phyloP scores from a whole-genome alignment of 768 basidiomycete species.

The Termitomyces titanicus region DNA sequence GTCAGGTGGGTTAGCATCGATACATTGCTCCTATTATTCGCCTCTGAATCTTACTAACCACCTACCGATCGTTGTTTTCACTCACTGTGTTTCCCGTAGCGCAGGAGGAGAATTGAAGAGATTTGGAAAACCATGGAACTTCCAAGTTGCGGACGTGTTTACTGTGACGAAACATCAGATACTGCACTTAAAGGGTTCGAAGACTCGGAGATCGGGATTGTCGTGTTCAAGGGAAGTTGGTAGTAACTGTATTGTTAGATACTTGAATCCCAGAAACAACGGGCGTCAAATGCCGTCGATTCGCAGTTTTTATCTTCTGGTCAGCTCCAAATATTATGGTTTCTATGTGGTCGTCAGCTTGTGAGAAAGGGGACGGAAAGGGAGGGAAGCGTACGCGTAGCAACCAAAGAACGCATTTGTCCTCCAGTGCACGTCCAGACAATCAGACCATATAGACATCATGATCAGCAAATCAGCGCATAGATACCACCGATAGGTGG shows the following conservation, averaged over 20 bases:
- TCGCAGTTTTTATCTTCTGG: too few species aligned
- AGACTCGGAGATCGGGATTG: constrained; percentile 1
- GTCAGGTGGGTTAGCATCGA: not conserved
- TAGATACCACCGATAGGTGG: too few species aligned
- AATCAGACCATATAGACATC: too few species aligned
- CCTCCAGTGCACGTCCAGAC: too few species aligned
- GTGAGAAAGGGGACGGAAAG: too few species aligned
- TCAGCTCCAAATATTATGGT: too few species aligned
- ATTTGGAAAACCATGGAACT: constrained; percentile 15
- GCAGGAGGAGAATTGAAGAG: constrained; percentile 9
- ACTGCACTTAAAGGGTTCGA: not conserved
- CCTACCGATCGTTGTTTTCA: not conserved
- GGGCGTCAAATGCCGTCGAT: too few species aligned
- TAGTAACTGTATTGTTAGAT: not conserved
- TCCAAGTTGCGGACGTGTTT: constrained; percentile 19
- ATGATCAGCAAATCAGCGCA: too few species aligned
- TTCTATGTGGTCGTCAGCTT: too few species aligned
- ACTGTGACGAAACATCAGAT: constrained; percentile 7
- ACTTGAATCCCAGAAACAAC: not conserved
- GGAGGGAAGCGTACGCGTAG: too few species aligned
- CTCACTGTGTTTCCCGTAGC: constrained; percentile 8
- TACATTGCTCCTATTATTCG: not conserved
- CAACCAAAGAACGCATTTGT: too few species aligned
- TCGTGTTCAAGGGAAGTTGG: not conserved
- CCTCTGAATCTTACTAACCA: not conserved